Conservation (phyloP, 345 rosid genomes). For the Acer saccharum region DNA sequence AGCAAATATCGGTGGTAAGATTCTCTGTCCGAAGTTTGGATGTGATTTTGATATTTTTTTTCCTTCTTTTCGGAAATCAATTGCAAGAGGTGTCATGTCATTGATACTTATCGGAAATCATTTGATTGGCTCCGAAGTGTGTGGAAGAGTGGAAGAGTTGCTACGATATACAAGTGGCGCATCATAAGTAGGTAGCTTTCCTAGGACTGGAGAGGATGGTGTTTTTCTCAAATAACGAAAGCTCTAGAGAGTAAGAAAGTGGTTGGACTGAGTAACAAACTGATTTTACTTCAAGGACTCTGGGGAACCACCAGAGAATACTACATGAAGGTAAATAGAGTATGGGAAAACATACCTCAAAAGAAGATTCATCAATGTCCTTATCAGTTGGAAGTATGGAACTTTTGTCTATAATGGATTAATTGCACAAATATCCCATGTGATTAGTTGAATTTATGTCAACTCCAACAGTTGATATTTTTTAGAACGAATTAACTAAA, state of each 20-base stretch:
- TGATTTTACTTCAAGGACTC: background rate
- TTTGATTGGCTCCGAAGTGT: background rate
- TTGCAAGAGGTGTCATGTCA: background rate
- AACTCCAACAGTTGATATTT: too few relatives aligned
- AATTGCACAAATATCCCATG: too few relatives aligned
- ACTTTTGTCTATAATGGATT: too few relatives aligned
- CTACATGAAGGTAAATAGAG: constrained; percentile 13
- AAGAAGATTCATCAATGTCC: constrained; percentile 88
- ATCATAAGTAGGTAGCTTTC: constrained; percentile 27
- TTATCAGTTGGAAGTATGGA: constrained; percentile 43
- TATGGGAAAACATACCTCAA: constrained; percentile 59
- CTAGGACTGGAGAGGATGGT: background rate
- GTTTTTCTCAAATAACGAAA: constrained; percentile 71
- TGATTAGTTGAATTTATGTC: too few relatives aligned
- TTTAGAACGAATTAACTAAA: too few relatives aligned
- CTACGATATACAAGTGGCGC: background rate
- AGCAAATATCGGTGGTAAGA: constrained; percentile 11
- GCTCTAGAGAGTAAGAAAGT: constrained; percentile 44
- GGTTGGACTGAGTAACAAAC: constrained; percentile 16
- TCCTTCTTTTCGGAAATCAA: too few relatives aligned
- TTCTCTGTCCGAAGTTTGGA: background rate
- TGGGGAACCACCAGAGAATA: background rate
- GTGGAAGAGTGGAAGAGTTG: constrained; percentile 6
- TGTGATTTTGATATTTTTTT: too few relatives aligned
- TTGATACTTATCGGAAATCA: background rate